Evolutionary conservation across 2,329 filamentous ascomycete genomes (phyloP), one percentile per base, ranked within the genome.

Genomic region (Rutstroemia sydowiana): DNA sequence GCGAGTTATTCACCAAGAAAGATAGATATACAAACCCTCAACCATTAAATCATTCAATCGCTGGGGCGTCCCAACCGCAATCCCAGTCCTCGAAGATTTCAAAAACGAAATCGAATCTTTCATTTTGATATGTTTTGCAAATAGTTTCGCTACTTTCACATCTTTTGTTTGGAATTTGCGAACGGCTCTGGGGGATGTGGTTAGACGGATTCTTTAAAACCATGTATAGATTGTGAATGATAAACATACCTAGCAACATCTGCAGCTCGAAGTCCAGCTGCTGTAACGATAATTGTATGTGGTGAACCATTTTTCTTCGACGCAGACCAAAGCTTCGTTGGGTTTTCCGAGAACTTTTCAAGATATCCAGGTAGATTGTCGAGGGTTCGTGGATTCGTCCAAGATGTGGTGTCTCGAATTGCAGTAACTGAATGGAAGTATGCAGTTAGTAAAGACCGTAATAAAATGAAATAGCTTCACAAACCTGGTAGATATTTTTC

Each of bases 61-160:
- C 45, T 87, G 80, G 5, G 93, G 92, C 5, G 93, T 98, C 3
- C 93, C 93, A 13, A 96, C 88, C 2, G 87, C 91, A 57, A 97
- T 87, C 26, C 89, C 88, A 11, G 90, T 88, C 55, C 84, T 84
- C 59, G 71, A 75, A 49, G 71, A 76, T 63, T 86, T 77, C 39
- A 95, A 80, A 65, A 87, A 87, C 54, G 85, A 76, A 48, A 91
- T 81, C 31, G 91, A 87, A 62, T 97, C 92, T 48, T 88, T 81
- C 10, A 98, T 71, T 71, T 98, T 98, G 74, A 98, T 95, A 68
- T 98, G 93, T 69, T 98, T 98, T 30, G 93, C 92, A 69, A 98
- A 98, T 66, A 98, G 74, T 69, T 98, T 98, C 2, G 88, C 87
- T 1, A 98, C 84, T 42, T 81, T 78, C 45, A 78, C 82, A 8